These are phyloP conservation scores for Millerozyma acaciae DNA, from an alignment of 805 yeast species.

Conservation along the genomic window DNA sequence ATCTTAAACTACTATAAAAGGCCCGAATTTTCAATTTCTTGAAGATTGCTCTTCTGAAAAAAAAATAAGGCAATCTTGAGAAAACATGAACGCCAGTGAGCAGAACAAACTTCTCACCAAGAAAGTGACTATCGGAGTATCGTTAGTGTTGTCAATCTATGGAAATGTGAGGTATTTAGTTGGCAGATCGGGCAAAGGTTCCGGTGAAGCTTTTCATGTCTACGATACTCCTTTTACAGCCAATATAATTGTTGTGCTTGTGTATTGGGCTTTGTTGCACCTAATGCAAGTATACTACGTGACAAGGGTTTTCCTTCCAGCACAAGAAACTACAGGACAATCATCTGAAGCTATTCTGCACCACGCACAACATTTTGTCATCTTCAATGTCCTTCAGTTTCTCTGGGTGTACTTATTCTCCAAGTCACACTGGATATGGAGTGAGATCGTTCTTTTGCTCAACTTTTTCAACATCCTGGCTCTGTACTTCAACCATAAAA, in stretches of 20 bases:
- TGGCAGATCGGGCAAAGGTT: slow-evolving; percentile 48
- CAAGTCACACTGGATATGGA: slow-evolving; percentile 51
- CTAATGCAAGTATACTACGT: slow-evolving; percentile 52
- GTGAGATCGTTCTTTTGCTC: slow-evolving; percentile 54
- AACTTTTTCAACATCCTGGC: slow-evolving; percentile 59
- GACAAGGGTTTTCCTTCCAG: slow-evolving; percentile 40
- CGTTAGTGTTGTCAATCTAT: slow-evolving; percentile 53
- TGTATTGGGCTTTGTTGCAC: slow-evolving; percentile 57
- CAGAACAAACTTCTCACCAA: slow-evolving; percentile 20
- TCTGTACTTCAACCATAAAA: slow-evolving; percentile 55
- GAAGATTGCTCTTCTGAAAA: background rate
- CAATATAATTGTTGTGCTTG: slow-evolving; percentile 42
- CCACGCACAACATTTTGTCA: slow-evolving; percentile 51
- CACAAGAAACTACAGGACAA: slow-evolving; percentile 22
- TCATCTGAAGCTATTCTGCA: too few species aligned
- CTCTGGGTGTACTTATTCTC: slow-evolving; percentile 64
- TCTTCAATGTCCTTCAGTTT: slow-evolving; percentile 57
- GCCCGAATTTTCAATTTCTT: background rate
- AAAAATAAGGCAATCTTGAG: too few species aligned
- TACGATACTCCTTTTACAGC: slow-evolving; percentile 72
- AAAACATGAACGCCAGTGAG: background rate
- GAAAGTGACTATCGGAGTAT: slow-evolving; percentile 45
- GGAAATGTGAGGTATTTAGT: slow-evolving; percentile 55
- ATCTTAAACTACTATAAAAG: background rate
- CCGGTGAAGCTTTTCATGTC: slow-evolving; percentile 47